phyloP scores from a whole-genome alignment of 352 stramenopile species.

The Phytophthora meadii region DNA sequence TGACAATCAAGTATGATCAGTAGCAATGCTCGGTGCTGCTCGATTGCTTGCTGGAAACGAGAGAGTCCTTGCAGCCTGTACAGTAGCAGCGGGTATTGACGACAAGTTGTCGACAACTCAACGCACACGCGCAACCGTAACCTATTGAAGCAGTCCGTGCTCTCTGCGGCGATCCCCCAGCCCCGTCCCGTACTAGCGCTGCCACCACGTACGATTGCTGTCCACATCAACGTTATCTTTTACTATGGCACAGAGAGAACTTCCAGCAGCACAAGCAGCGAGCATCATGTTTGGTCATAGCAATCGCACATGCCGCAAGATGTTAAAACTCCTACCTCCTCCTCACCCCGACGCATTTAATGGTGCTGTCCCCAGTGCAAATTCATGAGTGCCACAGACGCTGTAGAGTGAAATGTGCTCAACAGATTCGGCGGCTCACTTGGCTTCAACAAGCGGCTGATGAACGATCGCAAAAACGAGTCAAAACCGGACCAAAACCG shows the following conservation, averaged over 20 bases:
- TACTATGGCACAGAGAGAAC: neutral
- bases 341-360: too few species aligned
- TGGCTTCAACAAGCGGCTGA: conserved; percentile 23
- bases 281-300: neutral
- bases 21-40: neutral
- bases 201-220: conserved; percentile 17
- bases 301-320: neutral
- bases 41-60: conserved; percentile 1
- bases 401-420: neutral
- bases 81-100: conserved; percentile 2
- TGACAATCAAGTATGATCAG: neutral
- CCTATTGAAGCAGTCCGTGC: neutral
- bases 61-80: neutral
- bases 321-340: neutral
- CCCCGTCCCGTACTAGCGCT: conserved; percentile 4
- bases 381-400: conserved; percentile 21
- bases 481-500: conserved; percentile 17
- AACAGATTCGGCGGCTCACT: conserved; percentile 1
- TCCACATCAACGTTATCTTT: neutral
- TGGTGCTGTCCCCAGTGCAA: conserved; percentile 6
- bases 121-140: conserved; percentile 14
- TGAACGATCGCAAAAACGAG: conserved; percentile 19
- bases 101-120: conserved; percentile 7
- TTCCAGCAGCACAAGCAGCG: conserved; percentile 1
- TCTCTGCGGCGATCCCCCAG: conserved; percentile 29